Evolutionary conservation across 1,284 basidiomycete species (phyloP).

Genomic region (Marasmius tenuissimus): DNA sequence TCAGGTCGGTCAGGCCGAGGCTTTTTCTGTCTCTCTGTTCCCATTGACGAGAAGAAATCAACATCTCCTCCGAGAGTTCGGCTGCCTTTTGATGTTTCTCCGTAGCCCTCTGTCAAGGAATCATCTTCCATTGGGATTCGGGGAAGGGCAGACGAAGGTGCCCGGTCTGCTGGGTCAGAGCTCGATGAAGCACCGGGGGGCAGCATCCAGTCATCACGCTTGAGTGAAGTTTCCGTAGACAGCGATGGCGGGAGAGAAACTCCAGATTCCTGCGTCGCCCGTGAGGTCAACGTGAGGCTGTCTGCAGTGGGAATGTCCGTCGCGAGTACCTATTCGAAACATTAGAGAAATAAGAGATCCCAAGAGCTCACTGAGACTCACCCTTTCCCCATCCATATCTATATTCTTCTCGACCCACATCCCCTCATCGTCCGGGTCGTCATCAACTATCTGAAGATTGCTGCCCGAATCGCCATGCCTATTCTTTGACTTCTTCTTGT

Average conservation of each 20-base stretch:
- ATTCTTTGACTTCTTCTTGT: constrained; percentile 29
- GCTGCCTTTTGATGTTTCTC: constrained; percentile 49
- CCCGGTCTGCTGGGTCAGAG: constrained; percentile 18
- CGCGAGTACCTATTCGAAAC: constrained; percentile 52
- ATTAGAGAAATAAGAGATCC: background rate
- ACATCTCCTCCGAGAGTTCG: constrained; percentile 54
- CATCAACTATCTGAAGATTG: constrained; percentile 55
- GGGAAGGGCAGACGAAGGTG: constrained; percentile 19
- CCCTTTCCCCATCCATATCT: constrained; percentile 72
- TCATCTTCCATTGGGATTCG: constrained; percentile 40
- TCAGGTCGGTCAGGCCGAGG: constrained; percentile 64
- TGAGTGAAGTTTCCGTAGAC: constrained; percentile 48
- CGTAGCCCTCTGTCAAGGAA: constrained; percentile 70
- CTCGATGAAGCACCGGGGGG: constrained; percentile 21
- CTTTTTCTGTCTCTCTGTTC: constrained; percentile 73
- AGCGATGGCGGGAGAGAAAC: constrained; percentile 44
- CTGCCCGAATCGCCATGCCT: constrained; percentile 22
- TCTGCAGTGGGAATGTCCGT: constrained; percentile 79
- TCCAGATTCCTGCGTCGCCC: constrained; percentile 42
- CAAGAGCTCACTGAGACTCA: constrained; percentile 33
- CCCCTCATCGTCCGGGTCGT: constrained; percentile 63
- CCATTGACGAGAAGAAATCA: constrained; percentile 87
- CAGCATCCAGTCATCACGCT: constrained; percentile 93
- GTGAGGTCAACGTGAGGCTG: constrained; percentile 68
- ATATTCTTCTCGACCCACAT: constrained; percentile 90